phyloP scores from a whole-genome alignment of 768 basidiomycete species.

The Boletus patriciae region DNA sequence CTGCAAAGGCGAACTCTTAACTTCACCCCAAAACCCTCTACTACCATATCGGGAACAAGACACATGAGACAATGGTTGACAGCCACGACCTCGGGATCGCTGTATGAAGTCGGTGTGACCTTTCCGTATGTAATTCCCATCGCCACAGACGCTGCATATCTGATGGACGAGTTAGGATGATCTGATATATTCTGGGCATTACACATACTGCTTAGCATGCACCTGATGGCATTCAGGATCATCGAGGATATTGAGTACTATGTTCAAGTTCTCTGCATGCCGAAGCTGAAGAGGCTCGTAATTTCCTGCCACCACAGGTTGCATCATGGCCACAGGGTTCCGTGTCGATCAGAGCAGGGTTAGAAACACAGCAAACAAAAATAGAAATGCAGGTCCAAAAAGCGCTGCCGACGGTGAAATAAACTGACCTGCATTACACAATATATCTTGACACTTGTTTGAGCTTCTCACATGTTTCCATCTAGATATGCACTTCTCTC shows the following conservation, averaged over 20 bases:
- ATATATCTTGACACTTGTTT: conserved; percentile 23
- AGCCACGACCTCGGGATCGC: conserved; percentile 7
- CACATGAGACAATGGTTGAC: neutral
- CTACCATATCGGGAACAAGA: no score
- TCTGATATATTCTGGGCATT: no score
- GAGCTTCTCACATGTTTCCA: conserved; percentile 13
- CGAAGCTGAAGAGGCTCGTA: conserved; percentile 7
- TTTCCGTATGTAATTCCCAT: conserved; percentile 6
- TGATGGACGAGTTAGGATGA: neutral
- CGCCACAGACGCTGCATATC: conserved; percentile 5
- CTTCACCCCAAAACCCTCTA: no score
- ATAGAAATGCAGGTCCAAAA: neutral
- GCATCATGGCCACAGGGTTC: conserved; percentile 4
- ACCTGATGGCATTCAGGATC: conserved; percentile 7
- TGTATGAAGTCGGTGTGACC: conserved; percentile 5
- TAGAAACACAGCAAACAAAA: neutral
- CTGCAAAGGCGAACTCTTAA: no score
- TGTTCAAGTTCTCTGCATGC: conserved; percentile 4
- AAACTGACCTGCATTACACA: conserved; percentile 19
- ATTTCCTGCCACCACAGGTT: neutral
- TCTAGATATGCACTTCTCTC: conserved; percentile 35
- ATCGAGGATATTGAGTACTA: no score
- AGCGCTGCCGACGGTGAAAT: conserved; percentile 12
- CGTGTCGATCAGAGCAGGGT: neutral
- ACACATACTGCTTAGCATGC: conserved; percentile 2